phyloP scores from a whole-genome alignment of 805 yeast genomes.

The Schwanniomyces polymorphus region DNA sequence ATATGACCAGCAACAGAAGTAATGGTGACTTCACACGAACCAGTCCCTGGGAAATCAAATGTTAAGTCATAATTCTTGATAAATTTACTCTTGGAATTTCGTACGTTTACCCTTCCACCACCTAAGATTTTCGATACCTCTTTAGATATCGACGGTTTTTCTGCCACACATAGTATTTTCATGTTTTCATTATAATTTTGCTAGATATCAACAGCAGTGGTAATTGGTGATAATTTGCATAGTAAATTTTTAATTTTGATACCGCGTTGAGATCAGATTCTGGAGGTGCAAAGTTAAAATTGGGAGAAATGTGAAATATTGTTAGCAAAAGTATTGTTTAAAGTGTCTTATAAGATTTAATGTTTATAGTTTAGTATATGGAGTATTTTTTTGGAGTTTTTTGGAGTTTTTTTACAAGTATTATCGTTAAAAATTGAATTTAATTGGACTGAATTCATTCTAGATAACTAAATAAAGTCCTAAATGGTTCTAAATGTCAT shows the following conservation, averaged over 20 bases:
- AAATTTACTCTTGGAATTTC: conserved; percentile 56
- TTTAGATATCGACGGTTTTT: conserved; percentile 92
- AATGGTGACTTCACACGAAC: conserved; percentile 79
- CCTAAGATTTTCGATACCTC: conserved; percentile 74
- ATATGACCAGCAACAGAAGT: conserved; percentile 93
- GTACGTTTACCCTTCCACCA: conserved; percentile 58
- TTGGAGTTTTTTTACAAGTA: no score
- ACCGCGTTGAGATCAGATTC: neutral
- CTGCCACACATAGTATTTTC: conserved; percentile 93
- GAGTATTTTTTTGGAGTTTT: no score
- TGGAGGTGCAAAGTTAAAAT: neutral
- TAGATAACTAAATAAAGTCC: no score
- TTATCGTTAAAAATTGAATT: no score
- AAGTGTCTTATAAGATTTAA: no score
- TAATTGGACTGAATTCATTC: no score
- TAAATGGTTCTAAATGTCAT: no score
- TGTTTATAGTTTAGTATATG: no score
- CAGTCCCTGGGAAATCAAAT: conserved; percentile 61
- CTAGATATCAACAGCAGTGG: neutral
- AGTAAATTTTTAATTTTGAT: neutral
- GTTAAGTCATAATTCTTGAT: conserved; percentile 79
- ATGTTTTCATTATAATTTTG: conserved; percentile 28
- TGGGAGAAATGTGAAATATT: no score
- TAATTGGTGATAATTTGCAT: neutral
- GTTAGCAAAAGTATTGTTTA: neutral